Conservation (phyloP, 2,329 filamentous ascomycete genomes). For the Ustulina deusta region DNA sequence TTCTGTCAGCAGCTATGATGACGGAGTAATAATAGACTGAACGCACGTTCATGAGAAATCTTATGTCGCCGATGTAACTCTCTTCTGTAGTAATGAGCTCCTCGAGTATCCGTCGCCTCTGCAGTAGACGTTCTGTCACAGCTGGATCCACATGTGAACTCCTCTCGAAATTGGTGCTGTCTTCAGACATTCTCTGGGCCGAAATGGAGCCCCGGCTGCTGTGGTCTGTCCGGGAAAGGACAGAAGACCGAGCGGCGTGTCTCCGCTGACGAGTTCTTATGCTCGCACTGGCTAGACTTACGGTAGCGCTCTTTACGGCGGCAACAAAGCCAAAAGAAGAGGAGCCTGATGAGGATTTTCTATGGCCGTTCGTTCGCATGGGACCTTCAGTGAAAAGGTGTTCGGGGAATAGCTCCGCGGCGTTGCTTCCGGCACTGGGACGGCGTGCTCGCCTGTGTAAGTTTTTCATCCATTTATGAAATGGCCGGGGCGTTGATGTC, state of each 20-base stretch:
- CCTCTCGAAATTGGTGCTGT: constrained; percentile 71
- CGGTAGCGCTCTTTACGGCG: constrained; percentile 83
- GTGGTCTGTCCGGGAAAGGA: constrained; percentile 70
- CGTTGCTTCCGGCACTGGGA: constrained; percentile 46
- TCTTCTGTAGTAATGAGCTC: constrained; percentile 90
- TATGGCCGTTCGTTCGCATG: constrained; percentile 55
- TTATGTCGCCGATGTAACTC: constrained; percentile 87
- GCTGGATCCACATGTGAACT: constrained; percentile 70
- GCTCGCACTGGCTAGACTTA: constrained; percentile 81
- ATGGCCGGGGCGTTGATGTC: constrained; percentile 58
- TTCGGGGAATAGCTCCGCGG: constrained; percentile 52
- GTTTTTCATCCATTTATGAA: constrained; percentile 79
- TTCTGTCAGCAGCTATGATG: constrained; percentile 37
- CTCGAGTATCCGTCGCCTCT: constrained; percentile 82
- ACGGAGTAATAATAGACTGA: neutral
- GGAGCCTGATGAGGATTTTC: constrained; percentile 75
- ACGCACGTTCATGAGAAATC: constrained; percentile 85
- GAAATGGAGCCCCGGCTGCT: constrained; percentile 72
- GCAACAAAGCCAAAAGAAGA: constrained; percentile 84
- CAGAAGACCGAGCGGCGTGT: constrained; percentile 63
- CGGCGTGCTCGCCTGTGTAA: constrained; percentile 70
- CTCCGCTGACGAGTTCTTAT: constrained; percentile 71
- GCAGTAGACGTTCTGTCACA: constrained; percentile 77
- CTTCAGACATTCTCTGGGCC: constrained; percentile 72
- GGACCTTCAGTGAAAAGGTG: constrained; percentile 45